Evolutionary conservation across 2,329 filamentous ascomycete genomes (phyloP), one percentile per base, ranked within the genome.

Genomic region (Epichloe festucae): DNA sequence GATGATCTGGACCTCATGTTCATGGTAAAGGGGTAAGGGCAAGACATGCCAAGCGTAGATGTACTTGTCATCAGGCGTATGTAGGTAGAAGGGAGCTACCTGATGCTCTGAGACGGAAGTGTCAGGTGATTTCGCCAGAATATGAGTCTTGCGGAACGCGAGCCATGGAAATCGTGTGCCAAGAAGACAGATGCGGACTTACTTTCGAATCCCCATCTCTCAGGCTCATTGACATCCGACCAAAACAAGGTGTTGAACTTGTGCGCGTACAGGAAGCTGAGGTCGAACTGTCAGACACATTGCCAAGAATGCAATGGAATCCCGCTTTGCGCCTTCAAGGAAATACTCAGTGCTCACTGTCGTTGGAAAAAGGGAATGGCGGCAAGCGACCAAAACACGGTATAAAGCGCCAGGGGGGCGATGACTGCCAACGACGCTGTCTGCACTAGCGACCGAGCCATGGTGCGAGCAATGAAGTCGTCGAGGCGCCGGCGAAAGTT

Each of bases 21-120:
- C 74, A 6, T 81, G 73, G 64, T 94, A 95, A 0, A 88, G 71
- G 49, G 84, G 81, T 6, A 94, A 68, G 0, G 91, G 91, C 47
- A 96, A 71, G 51, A 97, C 77, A 62, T 96, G 91, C 91, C 91
- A 97, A 27, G 86, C 87, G 63, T 93, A 94, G 17, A 97, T 70
- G 2, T 73, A 80, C 65, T 90, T 84, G 40, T 82, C 80, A 64
- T 96, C 90, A 1, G 80, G 72, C 0, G 89, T 93, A 4, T 69
- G 70, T 39, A 97, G 69, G 46, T 79, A 81, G 65, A 97, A 96
- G 0, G 87, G 87, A 5, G 88, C 89, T 3, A 95, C 85, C 69
- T 97, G 91, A 59, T 89, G 89, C 63, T 81, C 87, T 91, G 58
- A 17, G 3, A 4, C 4, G 6, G 17, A 35, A 50, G 14, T 23